Conservation (phyloP, 208 protist species). For the Trypanosoma congolense region DNA sequence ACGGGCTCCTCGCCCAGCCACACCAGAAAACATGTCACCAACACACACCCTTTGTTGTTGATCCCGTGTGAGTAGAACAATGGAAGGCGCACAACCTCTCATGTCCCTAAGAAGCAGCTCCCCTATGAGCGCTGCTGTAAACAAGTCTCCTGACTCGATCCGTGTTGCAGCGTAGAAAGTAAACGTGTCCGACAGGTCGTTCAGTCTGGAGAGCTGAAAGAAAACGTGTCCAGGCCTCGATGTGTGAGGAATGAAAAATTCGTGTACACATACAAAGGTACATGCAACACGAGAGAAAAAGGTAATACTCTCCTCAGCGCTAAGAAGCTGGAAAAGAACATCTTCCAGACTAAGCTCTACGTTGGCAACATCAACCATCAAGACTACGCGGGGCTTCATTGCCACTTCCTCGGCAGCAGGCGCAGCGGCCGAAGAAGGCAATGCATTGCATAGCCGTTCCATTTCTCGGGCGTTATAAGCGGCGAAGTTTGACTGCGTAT, state of each 20-base stretch:
- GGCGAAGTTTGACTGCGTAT: constrained; percentile 32
- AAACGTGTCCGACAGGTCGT: constrained; percentile 62
- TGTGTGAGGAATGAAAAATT: constrained; percentile 71
- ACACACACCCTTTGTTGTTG: constrained; percentile 47
- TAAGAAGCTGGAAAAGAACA: constrained; percentile 37
- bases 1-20: constrained; percentile 16
- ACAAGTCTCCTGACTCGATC: constrained; percentile 65
- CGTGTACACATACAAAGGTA: constrained; percentile 56
- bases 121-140: constrained; percentile 37
- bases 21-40: constrained; percentile 31
- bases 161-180: constrained; percentile 54
- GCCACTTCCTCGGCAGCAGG: not conserved
- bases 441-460: constrained; percentile 11
- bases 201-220: constrained; percentile 58
- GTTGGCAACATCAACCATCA: constrained; percentile 75
- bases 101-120: constrained; percentile 29
- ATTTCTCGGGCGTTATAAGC: constrained; percentile 48
- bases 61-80: constrained; percentile 68
- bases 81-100: constrained; percentile 30
- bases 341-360: constrained; percentile 38
- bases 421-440: constrained; percentile 3
- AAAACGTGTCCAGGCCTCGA: constrained; percentile 44
- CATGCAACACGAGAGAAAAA: constrained; percentile 41
- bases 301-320: constrained; percentile 20
- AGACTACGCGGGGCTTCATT: constrained; percentile 26